Evolutionary conservation across 495 filamentous ascomycete species (phyloP), one percentile per base, ranked within the genome.

Genomic region (Filosporella fistucella): DNA sequence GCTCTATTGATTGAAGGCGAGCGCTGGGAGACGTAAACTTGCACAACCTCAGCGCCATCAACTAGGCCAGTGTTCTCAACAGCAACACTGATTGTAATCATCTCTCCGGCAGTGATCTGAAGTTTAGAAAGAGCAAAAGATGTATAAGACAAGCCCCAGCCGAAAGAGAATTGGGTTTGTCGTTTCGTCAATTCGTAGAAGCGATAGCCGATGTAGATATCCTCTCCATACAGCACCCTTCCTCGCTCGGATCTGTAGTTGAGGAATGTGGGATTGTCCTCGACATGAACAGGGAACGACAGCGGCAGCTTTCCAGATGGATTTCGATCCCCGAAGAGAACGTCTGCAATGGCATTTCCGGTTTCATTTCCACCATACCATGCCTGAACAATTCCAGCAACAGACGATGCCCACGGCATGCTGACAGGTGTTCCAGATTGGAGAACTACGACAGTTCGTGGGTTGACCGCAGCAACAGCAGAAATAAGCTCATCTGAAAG

Each of bases 401-500:
- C 74, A 17, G 77, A 65, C 20, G 63, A 44, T 1, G 69, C 68
- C 85, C 85, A 88, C 0, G 82, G 83, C 84, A 88, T 86, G 22
- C 72, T 75, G 23, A 89, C 80, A 0, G 85, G 84, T 0, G 82
- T 82, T 14, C 85, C 85, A 21, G 43, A 41, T 65, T 96, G 90
- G 53, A 96, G 83, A 42, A 96, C 77, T 12, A 97, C 86, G 39
- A 97, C 81, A 18, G 89, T 96, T 74, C 95, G 93, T 70, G 86
- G 81, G 70, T 86, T 94, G 51, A 76, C 59, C 18, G 76, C 71
- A 2, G 87, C 76, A 22, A 94, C 87, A 38, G 80, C 84, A 57
- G 80, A 72, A 62, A 96, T 82, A 28, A 96, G 69, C 1, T 72
- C 67, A 36, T 96, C 90, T 11, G 85, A 73, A 33, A 71, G 69